Evolutionary conservation across 2,329 filamentous ascomycete species (phyloP).

Genomic region (Fusarium brachygibbosum): DNA sequence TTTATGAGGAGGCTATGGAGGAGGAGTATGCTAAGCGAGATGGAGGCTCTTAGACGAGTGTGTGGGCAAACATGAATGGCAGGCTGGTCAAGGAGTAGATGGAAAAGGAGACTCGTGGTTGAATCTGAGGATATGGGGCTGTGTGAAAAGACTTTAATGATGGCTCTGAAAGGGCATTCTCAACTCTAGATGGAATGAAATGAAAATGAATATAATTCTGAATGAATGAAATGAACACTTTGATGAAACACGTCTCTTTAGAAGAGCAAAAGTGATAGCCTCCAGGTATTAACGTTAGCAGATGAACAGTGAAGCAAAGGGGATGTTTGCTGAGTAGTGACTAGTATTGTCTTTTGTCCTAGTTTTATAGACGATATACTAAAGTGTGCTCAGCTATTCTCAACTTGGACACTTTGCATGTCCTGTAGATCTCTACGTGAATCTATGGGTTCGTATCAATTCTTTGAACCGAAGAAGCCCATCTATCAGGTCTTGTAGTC

Average conservation of each 20-base stretch:
- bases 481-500: no score
- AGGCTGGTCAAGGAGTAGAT: background rate
- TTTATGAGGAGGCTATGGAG: conserved; percentile 67
- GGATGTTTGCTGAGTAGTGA: background rate
- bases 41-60: conserved; percentile 59
- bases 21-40: conserved; percentile 69
- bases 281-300: no score
- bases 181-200: conserved; percentile 1
- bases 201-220: background rate
- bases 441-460: no score
- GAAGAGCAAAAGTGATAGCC: background rate
- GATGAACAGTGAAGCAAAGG: background rate
- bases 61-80: background rate
- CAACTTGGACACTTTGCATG: background rate
- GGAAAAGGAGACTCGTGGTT: background rate
- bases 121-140: background rate
- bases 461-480: background rate
- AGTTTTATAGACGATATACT: background rate
- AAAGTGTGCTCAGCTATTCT: background rate
- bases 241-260: background rate
- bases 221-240: background rate
- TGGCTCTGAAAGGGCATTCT: background rate
- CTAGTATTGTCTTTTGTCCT: background rate
- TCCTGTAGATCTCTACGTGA: background rate
- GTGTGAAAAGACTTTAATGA: background rate